Evolutionary conservation across 2,329 filamentous ascomycete genomes (phyloP), one percentile per base, ranked within the genome.

Genomic region (Ophiocordyceps robertsii): DNA sequence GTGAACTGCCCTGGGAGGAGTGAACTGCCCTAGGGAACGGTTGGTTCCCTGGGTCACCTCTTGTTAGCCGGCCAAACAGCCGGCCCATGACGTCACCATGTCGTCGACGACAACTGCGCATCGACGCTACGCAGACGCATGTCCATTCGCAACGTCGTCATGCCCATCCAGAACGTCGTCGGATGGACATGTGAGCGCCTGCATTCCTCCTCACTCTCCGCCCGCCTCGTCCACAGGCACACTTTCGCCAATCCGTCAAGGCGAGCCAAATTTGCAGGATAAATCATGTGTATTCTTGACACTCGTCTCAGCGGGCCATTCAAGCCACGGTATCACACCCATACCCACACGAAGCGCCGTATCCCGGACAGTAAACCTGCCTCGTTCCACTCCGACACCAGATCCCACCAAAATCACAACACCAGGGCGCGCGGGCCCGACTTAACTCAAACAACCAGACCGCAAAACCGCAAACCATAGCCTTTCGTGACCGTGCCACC

Each of bases 201-300:
- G n/a, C n/a, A n/a, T n/a, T n/a, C n/a, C n/a, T n/a, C n/a, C n/a
- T n/a, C n/a, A n/a, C 24, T 24, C 24, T 9, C 24, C 24, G 24
- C 24, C 24, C 9, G 24, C 24, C 6, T 27, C 24, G 7, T 27
- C 9, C 24, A 27, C 19, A 19, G 19, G 19, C 19, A 27, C 6
- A 27, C 7, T 7, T 24, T 7, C 24, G 7, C 24, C 4, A 6
- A 9, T 27, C 24, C 7, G 24, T 27, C 24, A 27, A 27, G 24
- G 6, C 24, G 7, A 27, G 9, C 6, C 31, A 32, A 32, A 12
- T 11, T 4, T 32, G 31, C 31, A 32, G 3, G 13, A 32, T 13
- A 32, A 10, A 32, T 32, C 31, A 13, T 57, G 60, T 56, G 47
- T 49, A 51, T 63, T 59, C 56, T 63, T 49, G 62, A 61, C 63